Percentiles rank a stretch among this genome's conserved stretches.
Evolutionary conservation across 306 rosid genomes (phyloP).

Genomic region (Begonia loranthoides): DNA sequence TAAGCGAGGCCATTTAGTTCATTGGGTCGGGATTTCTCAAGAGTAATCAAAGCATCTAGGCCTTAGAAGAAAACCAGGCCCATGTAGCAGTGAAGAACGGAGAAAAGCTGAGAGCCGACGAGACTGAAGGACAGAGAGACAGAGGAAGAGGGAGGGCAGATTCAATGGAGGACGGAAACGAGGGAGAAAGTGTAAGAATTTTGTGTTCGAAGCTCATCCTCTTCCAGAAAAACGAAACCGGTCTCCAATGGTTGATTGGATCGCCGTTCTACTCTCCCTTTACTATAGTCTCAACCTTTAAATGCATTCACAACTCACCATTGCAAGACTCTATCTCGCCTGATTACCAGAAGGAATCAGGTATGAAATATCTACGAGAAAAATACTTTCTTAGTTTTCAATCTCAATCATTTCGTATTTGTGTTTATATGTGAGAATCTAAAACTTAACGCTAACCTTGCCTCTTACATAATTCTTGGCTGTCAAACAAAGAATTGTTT

Average conservation of each 20-base stretch:
- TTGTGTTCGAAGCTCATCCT: slow-evolving; percentile 36
- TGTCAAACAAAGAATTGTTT: too few species aligned
- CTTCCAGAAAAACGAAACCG: slow-evolving; percentile 24
- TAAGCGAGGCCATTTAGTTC: too few species aligned
- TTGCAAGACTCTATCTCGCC: slow-evolving; percentile 27
- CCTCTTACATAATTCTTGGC: too few species aligned
- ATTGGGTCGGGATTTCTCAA: neutral
- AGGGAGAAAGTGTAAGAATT: slow-evolving; percentile 25
- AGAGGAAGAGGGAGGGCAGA: neutral
- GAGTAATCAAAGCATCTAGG: too few species aligned
- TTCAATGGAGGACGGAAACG: slow-evolving; percentile 21
- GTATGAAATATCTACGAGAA: slow-evolving; percentile 11
- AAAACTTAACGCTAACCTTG: too few species aligned
- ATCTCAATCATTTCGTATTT: neutral
- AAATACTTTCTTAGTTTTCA: neutral
- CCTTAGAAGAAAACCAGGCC: neutral
- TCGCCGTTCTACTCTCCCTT: slow-evolving; percentile 74
- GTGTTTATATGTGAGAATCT: neutral
- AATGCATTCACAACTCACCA: slow-evolving; percentile 31
- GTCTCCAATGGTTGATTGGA: slow-evolving; percentile 73
- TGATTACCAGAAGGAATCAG: slow-evolving; percentile 53
- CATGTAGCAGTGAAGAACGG: neutral
- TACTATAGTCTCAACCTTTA: slow-evolving; percentile 57
- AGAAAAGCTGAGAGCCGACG: neutral
- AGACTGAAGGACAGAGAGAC: neutral